Evolutionary conservation across 2,329 filamentous ascomycete species (phyloP).

Genomic region (Fusarium sarcochroum): DNA sequence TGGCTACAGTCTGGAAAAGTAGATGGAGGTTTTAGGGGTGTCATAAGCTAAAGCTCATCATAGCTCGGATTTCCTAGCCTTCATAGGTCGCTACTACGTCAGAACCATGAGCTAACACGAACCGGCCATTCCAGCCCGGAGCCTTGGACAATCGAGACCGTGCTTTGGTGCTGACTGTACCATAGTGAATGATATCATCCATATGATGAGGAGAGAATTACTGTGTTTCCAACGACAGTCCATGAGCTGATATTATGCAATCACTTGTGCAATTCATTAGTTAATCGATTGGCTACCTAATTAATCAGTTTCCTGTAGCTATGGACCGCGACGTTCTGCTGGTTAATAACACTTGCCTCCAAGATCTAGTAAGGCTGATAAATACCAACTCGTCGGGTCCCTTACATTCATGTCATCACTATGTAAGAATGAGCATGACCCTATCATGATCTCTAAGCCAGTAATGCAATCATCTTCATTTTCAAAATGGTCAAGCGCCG

Average conservation of each 20-base stretch:
- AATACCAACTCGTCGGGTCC: not conserved
- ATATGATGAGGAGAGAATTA: not conserved
- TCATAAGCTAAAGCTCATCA: constrained; percentile 8
- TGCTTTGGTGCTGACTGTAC: constrained; percentile 18
- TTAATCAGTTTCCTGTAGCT: not conserved
- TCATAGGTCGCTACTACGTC: constrained; percentile 19
- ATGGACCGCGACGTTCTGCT: too few relatives aligned
- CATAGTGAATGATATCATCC: constrained; percentile 30
- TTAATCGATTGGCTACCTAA: not conserved
- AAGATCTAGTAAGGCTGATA: not conserved
- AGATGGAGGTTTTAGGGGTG: not conserved
- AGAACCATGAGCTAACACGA: constrained; percentile 22
- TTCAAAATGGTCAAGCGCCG: constrained; percentile 17
- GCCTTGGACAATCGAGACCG: not conserved
- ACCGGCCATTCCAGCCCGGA: constrained; percentile 22
- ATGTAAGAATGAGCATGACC: constrained; percentile 17
- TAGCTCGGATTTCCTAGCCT: constrained; percentile 3
- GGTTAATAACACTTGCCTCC: not conserved
- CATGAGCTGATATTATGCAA: not conserved
- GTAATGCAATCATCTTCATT: constrained; percentile 1
- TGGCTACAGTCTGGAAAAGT: not conserved
- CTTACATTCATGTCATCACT: not conserved
- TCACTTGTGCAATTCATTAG: not conserved
- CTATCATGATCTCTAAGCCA: constrained; percentile 7
- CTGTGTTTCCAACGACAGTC: too few relatives aligned